phyloP scores from a whole-genome alignment of 257 asterid species.

The Thymus quinquecostatus region DNA sequence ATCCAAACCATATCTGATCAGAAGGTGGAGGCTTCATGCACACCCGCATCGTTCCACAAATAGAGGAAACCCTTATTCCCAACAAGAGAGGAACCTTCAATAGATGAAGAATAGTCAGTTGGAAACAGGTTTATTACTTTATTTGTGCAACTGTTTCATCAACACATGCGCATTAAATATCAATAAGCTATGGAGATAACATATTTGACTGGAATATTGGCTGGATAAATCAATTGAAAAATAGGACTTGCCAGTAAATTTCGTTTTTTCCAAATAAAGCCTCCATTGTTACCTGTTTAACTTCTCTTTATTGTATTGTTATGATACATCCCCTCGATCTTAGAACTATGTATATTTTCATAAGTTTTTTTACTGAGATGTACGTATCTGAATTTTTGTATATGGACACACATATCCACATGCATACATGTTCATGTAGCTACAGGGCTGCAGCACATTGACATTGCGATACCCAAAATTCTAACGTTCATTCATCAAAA shows the following conservation, averaged over 20 bases:
- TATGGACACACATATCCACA: neutral
- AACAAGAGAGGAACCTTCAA: constrained; percentile 85
- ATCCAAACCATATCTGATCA: constrained; percentile 91
- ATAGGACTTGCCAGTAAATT: constrained; percentile 5
- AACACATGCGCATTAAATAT: constrained; percentile 5
- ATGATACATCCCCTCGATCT: neutral
- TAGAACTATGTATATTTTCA: constrained; percentile 1
- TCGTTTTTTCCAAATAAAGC: neutral
- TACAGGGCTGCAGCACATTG: constrained; percentile 9
- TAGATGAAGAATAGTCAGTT: constrained; percentile 34
- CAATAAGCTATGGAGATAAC: neutral
- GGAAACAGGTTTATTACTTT: neutral
- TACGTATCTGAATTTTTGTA: constrained; percentile 1
- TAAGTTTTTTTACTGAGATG: too few relatives aligned
- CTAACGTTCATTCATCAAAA: neutral
- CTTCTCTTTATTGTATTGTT: constrained; percentile 2
- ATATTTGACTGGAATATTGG: constrained; percentile 6
- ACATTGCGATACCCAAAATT: constrained; percentile 8
- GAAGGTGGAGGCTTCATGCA: constrained; percentile 96
- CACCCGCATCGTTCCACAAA: constrained; percentile 78
- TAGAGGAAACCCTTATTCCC: constrained; percentile 74
- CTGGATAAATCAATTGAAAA: neutral
- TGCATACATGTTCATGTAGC: neutral
- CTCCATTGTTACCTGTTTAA: constrained; percentile 6
- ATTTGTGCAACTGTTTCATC: constrained; percentile 18